Percentiles rank a stretch among this genome's conserved stretches.
phyloP scores from a whole-genome alignment of 2,329 filamentous ascomycete genomes.

The Trichophyton simii region DNA sequence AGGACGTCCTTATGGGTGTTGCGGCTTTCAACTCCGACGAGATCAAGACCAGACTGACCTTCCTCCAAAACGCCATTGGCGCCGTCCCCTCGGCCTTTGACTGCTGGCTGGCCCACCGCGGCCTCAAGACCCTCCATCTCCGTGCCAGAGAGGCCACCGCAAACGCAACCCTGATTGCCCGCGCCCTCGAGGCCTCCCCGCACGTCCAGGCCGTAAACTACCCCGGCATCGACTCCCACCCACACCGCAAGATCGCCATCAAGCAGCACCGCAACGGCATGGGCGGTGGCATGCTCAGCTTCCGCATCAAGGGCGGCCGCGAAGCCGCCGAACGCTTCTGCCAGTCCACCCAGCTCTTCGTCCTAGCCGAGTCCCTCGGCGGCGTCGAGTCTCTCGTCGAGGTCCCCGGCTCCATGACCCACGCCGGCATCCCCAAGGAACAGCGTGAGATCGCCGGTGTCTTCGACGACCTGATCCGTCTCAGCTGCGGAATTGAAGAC shows the following conservation, averaged over 20 bases:
- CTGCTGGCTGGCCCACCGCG: conserved; percentile 94
- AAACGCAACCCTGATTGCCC: conserved; percentile 69
- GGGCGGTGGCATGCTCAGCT: conserved; percentile 94
- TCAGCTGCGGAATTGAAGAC: conserved; percentile 93
- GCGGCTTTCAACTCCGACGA: conserved; percentile 85
- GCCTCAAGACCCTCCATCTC: conserved; percentile 90
- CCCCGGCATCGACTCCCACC: conserved; percentile 77
- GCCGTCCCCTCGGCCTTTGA: conserved; percentile 92
- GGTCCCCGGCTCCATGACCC: conserved; percentile 91
- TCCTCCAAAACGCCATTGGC: conserved; percentile 95
- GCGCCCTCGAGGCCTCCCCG: conserved; percentile 63
- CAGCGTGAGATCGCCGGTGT: conserved; percentile 87
- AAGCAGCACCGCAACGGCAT: conserved; percentile 90
- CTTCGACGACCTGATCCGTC: conserved; percentile 81
- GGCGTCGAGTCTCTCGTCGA: conserved; percentile 88
- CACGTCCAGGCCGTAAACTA: conserved; percentile 89
- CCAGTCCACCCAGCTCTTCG: conserved; percentile 78
- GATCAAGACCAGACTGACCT: conserved; percentile 63
- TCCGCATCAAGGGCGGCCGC: conserved; percentile 80
- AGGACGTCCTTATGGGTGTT: conserved; percentile 94
- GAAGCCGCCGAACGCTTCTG: conserved; percentile 85
- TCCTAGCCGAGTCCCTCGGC: conserved; percentile 80
- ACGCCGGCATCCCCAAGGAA: conserved; percentile 83
- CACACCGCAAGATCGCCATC: conserved; percentile 68
- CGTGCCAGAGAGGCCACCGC: conserved; percentile 71